Conservation (phyloP, 179 eudicot species). For the Nepenthes alata region DNA sequence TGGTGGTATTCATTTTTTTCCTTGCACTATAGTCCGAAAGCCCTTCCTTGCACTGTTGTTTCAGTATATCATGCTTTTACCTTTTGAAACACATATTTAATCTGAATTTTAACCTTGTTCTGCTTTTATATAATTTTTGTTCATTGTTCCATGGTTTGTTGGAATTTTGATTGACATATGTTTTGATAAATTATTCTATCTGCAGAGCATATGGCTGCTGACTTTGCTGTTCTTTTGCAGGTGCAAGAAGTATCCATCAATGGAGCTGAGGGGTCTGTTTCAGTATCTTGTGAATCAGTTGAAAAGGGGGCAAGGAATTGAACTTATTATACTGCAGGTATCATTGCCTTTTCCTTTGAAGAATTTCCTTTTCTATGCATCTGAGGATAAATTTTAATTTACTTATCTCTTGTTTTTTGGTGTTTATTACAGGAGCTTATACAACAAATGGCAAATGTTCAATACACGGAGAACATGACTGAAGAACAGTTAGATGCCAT, state of each 20-base stretch:
- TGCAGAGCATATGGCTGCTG: not conserved
- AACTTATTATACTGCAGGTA: conserved; percentile 94
- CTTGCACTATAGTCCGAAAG: too few relatives aligned
- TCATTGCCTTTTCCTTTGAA: not conserved
- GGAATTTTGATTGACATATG: too few relatives aligned
- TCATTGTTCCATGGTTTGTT: too few relatives aligned
- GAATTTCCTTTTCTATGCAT: not conserved
- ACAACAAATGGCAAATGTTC: conserved; percentile 99
- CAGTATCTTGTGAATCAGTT: conserved; percentile 93
- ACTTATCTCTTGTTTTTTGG: conserved; percentile 3
- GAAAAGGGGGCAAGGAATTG: conserved; percentile 89
- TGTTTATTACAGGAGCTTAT: conserved; percentile 68
- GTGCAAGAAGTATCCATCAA: conserved; percentile 98
- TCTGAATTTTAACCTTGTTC: too few relatives aligned
- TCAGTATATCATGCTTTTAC: too few relatives aligned
- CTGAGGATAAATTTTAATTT: not conserved
- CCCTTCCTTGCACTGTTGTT: too few relatives aligned
- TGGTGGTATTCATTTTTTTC: too few relatives aligned
- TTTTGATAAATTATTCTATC: too few relatives aligned
- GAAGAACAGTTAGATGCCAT: conserved; percentile 96
- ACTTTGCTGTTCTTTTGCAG: conserved; percentile 25
- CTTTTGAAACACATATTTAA: too few relatives aligned
- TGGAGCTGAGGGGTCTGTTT: conserved; percentile 97
- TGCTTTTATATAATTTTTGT: too few relatives aligned
- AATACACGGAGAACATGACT: conserved; percentile 95